phyloP scores from a whole-genome alignment of 2,329 filamentous ascomycete genomes.

The Ophiosphaerella korrae region DNA sequence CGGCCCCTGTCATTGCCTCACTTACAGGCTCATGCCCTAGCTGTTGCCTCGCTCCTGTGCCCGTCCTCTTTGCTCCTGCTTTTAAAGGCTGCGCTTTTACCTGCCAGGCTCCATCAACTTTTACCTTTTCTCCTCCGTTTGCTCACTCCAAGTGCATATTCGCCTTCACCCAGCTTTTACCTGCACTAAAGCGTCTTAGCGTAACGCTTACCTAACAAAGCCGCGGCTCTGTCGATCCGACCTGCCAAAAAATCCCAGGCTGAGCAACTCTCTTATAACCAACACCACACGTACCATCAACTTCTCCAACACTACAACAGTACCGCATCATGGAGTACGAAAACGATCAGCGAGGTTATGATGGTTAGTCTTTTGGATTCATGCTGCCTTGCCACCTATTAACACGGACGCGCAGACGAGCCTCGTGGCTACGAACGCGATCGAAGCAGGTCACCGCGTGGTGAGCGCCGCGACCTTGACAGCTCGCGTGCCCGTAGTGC shows the following conservation, averaged over 20 bases:
- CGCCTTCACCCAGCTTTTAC: slow-evolving; percentile 9
- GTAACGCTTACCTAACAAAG: slow-evolving; percentile 36
- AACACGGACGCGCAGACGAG: slow-evolving; percentile 54
- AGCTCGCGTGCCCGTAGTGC: slow-evolving; percentile 67
- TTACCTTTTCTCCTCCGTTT: not conserved
- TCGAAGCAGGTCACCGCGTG: slow-evolving; percentile 68
- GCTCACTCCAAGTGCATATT: slow-evolving; percentile 1
- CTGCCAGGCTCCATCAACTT: not conserved
- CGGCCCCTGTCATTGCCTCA: slow-evolving; percentile 23
- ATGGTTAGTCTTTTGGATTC: slow-evolving; percentile 57
- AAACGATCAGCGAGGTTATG: slow-evolving; percentile 68
- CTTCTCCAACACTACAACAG: slow-evolving; percentile 28
- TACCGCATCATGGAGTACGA: slow-evolving; percentile 67
- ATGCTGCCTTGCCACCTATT: slow-evolving; percentile 18
- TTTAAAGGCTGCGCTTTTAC: too few relatives aligned
- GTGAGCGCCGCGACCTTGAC: slow-evolving; percentile 55
- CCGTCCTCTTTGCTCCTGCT: not conserved
- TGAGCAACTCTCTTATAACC: slow-evolving; percentile 24
- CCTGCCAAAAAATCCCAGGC: slow-evolving; percentile 40
- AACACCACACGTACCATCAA: slow-evolving; percentile 27
- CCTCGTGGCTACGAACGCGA: slow-evolving; percentile 67
- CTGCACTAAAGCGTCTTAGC: slow-evolving; percentile 26
- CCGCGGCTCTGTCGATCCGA: slow-evolving; percentile 39
- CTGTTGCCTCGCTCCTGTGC: slow-evolving; percentile 11
- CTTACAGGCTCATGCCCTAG: slow-evolving; percentile 4